Percentiles rank a stretch among this genome's conserved stretches.
Conservation (phyloP, 495 filamentous ascomycete genomes). For the Penicillium nucicola region DNA sequence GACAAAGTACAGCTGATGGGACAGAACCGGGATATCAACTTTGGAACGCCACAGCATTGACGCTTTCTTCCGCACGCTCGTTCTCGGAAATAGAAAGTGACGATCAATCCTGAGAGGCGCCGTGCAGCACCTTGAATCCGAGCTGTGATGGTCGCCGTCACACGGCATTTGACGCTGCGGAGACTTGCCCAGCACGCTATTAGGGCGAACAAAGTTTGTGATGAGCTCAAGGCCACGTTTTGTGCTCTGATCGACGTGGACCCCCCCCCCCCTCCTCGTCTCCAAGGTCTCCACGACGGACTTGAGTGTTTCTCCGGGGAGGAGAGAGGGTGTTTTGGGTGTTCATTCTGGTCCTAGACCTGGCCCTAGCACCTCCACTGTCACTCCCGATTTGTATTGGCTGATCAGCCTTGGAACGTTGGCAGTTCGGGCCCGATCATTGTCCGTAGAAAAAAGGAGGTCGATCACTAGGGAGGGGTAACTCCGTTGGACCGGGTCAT, state of each 20-base stretch:
- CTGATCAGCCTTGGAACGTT: slow-evolving; percentile 9
- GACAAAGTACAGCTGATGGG: too few relatives aligned
- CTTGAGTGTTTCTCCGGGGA: slow-evolving; percentile 9
- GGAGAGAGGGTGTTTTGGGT: not conserved
- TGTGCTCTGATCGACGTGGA: slow-evolving; percentile 1
- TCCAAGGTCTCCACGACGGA: not conserved
- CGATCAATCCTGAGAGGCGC: slow-evolving; percentile 10
- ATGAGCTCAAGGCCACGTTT: slow-evolving; percentile 1
- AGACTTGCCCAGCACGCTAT: not conserved
- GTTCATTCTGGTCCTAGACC: not conserved
- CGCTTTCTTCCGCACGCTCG: too few relatives aligned
- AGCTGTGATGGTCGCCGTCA: not conserved
- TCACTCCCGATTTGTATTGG: slow-evolving; percentile 6
- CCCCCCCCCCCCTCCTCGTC: too few relatives aligned
- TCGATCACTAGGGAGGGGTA: slow-evolving; percentile 12
- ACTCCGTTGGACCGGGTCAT: slow-evolving; percentile 6
- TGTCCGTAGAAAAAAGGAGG: not conserved
- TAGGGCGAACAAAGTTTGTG: not conserved
- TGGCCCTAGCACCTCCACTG: not conserved
- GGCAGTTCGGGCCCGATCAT: slow-evolving; percentile 8
- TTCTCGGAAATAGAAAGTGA: too few relatives aligned
- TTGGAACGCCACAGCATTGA: not conserved
- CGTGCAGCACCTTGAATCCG: slow-evolving; percentile 14
- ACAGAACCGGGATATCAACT: too few relatives aligned
- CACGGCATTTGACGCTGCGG: not conserved